Evolutionary conservation across 108 stramenopile genomes (phyloP).

Genomic region (Pseudonitzschia delicatissima): DNA sequence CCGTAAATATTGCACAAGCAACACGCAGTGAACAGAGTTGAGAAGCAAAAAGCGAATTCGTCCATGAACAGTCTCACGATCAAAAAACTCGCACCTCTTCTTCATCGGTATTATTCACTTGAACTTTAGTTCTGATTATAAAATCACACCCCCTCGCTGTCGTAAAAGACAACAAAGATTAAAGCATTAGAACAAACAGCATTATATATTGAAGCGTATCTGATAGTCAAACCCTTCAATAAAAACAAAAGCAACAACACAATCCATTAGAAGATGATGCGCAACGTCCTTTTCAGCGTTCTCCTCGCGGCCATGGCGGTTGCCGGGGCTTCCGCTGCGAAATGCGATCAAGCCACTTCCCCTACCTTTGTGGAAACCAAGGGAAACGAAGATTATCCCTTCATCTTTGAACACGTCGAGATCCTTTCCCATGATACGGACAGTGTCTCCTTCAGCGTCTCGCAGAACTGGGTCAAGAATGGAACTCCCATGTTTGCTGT

Average conservation of each 20-base stretch:
- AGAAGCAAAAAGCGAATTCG: no score
- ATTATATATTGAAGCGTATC: no score
- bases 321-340: neutral
- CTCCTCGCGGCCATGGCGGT: neutral
- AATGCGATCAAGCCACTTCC: neutral
- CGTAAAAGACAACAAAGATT: no score
- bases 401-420: neutral
- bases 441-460: neutral
- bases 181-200: no score
- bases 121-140: no score
- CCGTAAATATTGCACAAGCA: no score
- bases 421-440: constrained; percentile 2
- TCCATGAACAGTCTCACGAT: no score
- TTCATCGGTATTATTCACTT: no score
- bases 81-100: no score
- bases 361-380: neutral
- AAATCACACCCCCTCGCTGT: no score
- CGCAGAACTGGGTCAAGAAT: neutral
- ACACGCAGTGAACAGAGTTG: no score
- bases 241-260: neutral
- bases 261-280: neutral
- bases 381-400: neutral
- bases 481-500: neutral
- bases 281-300: neutral
- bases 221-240: no score